Evolutionary conservation across 148 eudicot genomes (phyloP).

Genomic region (Vaccinium corymbosum): DNA sequence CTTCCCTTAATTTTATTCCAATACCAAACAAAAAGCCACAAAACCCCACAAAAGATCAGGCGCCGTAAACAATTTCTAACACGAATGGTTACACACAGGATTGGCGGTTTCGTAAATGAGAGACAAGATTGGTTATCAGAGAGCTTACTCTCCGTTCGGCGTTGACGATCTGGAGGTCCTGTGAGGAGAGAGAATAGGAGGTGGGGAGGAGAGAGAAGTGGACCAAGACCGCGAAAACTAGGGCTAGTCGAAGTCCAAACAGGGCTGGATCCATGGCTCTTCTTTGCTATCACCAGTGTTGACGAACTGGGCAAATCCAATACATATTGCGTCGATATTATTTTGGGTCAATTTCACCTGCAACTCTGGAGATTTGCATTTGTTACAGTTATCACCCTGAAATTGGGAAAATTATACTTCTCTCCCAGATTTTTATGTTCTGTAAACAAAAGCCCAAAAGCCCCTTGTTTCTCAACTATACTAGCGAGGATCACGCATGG

Average conservation of each 20-base stretch:
- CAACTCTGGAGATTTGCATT: neutral
- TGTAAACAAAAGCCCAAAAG: too few relatives aligned
- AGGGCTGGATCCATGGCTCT: slow-evolving; percentile 33
- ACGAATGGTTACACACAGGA: neutral
- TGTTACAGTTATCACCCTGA: neutral
- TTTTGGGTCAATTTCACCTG: neutral
- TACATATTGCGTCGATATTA: neutral
- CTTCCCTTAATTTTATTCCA: neutral
- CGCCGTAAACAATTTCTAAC: neutral
- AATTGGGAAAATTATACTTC: neutral
- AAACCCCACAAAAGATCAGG: neutral
- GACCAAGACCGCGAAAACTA: slow-evolving; percentile 28
- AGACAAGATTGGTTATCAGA: neutral
- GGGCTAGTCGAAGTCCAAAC: slow-evolving; percentile 22
- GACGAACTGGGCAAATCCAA: neutral
- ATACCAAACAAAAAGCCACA: neutral
- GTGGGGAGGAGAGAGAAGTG: slow-evolving; percentile 23
- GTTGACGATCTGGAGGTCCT: slow-evolving; percentile 61
- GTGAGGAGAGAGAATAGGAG: slow-evolving; percentile 30
- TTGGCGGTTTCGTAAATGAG: neutral
- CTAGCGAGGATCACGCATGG: too few relatives aligned
- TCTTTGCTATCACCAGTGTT: slow-evolving; percentile 7
- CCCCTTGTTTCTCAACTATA: too few relatives aligned
- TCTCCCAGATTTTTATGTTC: too few relatives aligned
- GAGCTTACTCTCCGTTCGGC: slow-evolving; percentile 82